Base-by-base conservation (phyloP, 2,329 filamentous ascomycete species). In the Cercospora brassicicola region DNA sequence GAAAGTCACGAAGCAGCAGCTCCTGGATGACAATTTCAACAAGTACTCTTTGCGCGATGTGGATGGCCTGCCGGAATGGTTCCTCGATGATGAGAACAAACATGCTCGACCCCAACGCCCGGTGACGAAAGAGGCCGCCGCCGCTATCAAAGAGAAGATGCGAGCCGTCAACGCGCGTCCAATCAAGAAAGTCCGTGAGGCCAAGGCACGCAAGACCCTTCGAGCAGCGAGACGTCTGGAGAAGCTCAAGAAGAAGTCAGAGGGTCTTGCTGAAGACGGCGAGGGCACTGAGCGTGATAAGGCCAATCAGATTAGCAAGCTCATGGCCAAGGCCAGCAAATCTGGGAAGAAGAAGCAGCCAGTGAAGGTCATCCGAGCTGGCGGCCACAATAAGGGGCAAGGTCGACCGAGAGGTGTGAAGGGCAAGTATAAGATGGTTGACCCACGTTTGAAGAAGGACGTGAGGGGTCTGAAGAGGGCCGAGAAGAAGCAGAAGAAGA, bases 141-240 rank as follows among this genome's bases (percentile, higher is more conserved):
- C 88, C 13, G 95, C 95, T 2, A 97, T 99, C 83, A 94, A 95
- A 80, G 94, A 97, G 77, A 99, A 99, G 82, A 79, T 91, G 77
- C 91, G 94, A 33, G 94, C 95, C 0, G 87, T 96, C 75, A 98
- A 99, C 79, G 95, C 94, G 7, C 89, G 95, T 33, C 95, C 95
- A 0, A 98, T 98, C 87, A 99, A 99, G 87, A 99, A 99, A 85
- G 95, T 99, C 33, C 91, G 92, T 74, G 95, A 99, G 82, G 95
- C 95, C 26, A 94, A 96, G 82, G 94, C 94, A 39, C 87, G 95
- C 68, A 99, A 99, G 89, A 98, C 97, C 84, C 90, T 97, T 81
- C 96, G 96, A 86, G 90, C 94, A 8, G 94, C 93, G 0, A 92
- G 96, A 81, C 87, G 88, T 67, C 82, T 99, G 31, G 95, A 99